Conservation (phyloP, 1,284 basidiomycete species). For the Dichomitus squalens region DNA sequence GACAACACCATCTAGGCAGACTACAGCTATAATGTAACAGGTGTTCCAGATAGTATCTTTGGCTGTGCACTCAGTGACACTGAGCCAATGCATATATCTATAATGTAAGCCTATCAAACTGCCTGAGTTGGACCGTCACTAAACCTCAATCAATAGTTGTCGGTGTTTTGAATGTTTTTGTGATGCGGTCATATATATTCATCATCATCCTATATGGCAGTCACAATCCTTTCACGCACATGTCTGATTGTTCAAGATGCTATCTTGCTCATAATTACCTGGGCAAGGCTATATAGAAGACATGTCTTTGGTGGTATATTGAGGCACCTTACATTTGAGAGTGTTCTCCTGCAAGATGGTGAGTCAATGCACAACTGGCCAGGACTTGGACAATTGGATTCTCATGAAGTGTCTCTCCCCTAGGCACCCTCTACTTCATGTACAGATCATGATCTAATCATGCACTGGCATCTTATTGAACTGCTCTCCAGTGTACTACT, state of each 20-base stretch:
- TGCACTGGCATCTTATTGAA: no score
- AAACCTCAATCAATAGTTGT: no score
- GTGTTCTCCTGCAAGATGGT: background rate
- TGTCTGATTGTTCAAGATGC: background rate
- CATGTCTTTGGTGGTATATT: background rate
- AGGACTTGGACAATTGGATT: no score
- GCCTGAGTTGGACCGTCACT: no score
- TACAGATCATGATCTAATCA: background rate
- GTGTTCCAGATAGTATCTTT: background rate
- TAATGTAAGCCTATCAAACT: background rate
- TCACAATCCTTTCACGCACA: background rate
- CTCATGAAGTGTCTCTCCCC: background rate
- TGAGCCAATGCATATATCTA: background rate
- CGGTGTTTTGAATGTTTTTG: no score
- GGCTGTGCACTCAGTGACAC: background rate
- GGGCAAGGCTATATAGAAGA: background rate
- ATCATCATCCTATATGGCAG: background rate
- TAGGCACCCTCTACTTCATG: background rate
- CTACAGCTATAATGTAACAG: background rate
- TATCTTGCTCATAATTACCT: background rate
- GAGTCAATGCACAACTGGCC: background rate
- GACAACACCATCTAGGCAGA: background rate
- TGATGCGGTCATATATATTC: no score
- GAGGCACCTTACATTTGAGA: background rate
- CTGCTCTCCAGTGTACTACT: background rate